phyloP scores from a whole-genome alignment of 495 filamentous ascomycete genomes.

The Aspergillus homomorphus region DNA sequence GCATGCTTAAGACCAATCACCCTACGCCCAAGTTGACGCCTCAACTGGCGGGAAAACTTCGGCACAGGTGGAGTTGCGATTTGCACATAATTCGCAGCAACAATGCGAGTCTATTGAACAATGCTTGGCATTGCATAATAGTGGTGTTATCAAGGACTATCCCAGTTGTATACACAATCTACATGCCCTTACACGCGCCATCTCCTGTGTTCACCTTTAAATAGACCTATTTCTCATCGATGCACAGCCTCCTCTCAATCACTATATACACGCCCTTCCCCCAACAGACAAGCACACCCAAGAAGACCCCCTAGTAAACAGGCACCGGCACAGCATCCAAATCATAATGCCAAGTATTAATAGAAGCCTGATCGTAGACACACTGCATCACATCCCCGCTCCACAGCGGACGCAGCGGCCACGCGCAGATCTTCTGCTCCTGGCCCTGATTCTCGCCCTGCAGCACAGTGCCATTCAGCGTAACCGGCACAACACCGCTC shows the following conservation, averaged over 20 bases:
- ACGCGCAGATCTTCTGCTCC: conserved; percentile 40
- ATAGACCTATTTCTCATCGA: background rate
- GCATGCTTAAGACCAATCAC: no score
- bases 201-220: no score
- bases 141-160: no score
- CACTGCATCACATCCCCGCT: conserved; percentile 31
- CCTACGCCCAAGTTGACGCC: no score
- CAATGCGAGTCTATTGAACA: no score
- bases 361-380: conserved; percentile 41
- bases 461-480: conserved; percentile 30
- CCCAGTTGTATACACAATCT: no score
- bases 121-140: no score
- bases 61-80: background rate
- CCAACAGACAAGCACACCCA: no score
- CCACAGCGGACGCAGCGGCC: conserved; percentile 44
- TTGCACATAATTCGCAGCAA: no score
- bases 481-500: conserved; percentile 33
- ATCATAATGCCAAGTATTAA: conserved; percentile 39
- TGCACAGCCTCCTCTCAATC: background rate
- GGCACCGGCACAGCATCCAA: conserved; percentile 26
- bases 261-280: background rate
- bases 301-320: conserved; percentile 21
- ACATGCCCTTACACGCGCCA: no score
- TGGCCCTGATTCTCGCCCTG: conserved; percentile 27
- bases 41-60: background rate